Evolutionary conservation across 2,329 filamentous ascomycete genomes (phyloP), one percentile per base, ranked within the genome.

Genomic region (Fusarium sp.): DNA sequence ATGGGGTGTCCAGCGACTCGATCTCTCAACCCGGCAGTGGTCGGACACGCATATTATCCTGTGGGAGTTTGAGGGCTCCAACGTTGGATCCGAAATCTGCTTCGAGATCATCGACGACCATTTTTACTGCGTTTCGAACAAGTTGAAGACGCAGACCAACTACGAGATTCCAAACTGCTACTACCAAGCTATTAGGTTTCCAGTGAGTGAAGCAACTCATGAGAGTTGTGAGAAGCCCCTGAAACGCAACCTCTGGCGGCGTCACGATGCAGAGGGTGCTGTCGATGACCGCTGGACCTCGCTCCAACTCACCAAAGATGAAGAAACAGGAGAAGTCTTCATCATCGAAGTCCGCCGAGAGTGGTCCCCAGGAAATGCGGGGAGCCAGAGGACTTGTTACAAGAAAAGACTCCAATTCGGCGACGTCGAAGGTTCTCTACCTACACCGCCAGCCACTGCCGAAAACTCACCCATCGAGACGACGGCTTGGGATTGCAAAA

Each of bases 271-370:
- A 32, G 93, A 95, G 79, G 93, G 93, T 0, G 89, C 92, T 0
- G 90, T 95, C 18, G 92, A 95, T 74, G 91, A 95, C 75, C 88
- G 92, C 4, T 95, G 93, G 93, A 92, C 90, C 0, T 89, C 91
- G 67, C 83, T 95, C 5, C 88, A 88, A 5, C 83, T 95, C 2
- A 87, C 89, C 32, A 85, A 84, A 37, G 89, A 94, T 68, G 90
- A 94, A 68, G 76, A 77, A 13, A 91, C 88, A 0, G 89, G 90
- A 2, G 81, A 86, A 16, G 81, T 93, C 2, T 85, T 88, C 60
- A 91, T 94, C 20, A 82, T 94, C 1, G 93, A 95, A 80, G 89
- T 88, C 34, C 87, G 93, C 16, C 91, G 90, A 32, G 93, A 95
- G 80, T 95, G 92, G 90, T 85, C 85, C 8, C 72, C 74, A 0